Base-by-base conservation (phyloP, 1,139 yeast species). In the Nakaseomyces nivariensis region DNA sequence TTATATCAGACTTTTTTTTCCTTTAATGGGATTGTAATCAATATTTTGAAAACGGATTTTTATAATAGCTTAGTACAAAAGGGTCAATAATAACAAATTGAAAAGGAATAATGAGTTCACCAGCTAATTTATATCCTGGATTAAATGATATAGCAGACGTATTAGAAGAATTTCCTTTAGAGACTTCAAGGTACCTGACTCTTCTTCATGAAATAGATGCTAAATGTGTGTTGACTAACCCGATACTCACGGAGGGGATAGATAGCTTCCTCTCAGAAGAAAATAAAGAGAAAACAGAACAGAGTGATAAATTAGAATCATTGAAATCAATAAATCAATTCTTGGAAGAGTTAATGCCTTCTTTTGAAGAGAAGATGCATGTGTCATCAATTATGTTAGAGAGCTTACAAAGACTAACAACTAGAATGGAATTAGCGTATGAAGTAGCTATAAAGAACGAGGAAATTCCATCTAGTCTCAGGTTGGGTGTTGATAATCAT, bases 361-460 rank as follows among this genome's bases (percentile, higher is more conserved):
- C 96, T 57, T 71, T 92, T 52, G 98, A 92, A 63, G 97, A 92
- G 65, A 92, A 92, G 68, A 89, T 92, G 95, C 97, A 92, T 64
- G 97, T 92, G 37, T 94, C 97, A 3, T 83, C 92, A 1, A 85
- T 88, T 37, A 96, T 97, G 29, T 78, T 87, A 32, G 97, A 90
- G 59, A 77, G 84, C 25, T 76, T 89, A 48, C 72, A 75, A 41
- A 79, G 82, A 56, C 87, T 88, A 61, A 72, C 87, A 57, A 75
- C 73, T 49, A 73, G 97, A 46, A 76, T 92, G 56, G 86, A 90
- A 63, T 79, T 84, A 57, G 96, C 88, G 63, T 90, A 80, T 69
- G 80, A 83, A 49, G 76, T 88, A 41, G 77, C 90, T 37, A 72
- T 78, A 49, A 79, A 82, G 61, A 81, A 84, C 61, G 88, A 61